Percentiles rank a stretch among this genome's conserved stretches.
These are phyloP conservation scores for Magnaporthales sp. DNA, from an alignment of 2,329 filamentous ascomycete species.

Conservation along the genomic window DNA sequence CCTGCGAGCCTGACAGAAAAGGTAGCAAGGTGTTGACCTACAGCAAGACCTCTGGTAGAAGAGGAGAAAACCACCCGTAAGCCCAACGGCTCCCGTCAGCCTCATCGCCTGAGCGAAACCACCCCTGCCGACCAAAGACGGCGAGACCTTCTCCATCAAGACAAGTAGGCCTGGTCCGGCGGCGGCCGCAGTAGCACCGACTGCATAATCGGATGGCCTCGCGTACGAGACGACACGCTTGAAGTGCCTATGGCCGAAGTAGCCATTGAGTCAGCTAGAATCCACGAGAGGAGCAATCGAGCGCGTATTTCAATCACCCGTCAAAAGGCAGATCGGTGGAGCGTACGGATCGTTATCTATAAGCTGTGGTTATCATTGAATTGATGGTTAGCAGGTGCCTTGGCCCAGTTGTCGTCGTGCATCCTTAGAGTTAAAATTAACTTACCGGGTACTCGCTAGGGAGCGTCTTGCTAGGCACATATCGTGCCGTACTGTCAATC, in stretches of 20 bases:
- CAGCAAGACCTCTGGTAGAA: slow-evolving; percentile 77
- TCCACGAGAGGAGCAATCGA: neutral
- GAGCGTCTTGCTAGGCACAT: slow-evolving; percentile 69
- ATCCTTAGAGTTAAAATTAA: slow-evolving; percentile 11
- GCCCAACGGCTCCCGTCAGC: slow-evolving; percentile 61
- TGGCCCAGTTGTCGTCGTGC: neutral
- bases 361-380: slow-evolving; percentile 49
- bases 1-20: neutral
- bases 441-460: slow-evolving; percentile 82
- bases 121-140: slow-evolving; percentile 74
- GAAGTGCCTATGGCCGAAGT: slow-evolving; percentile 58
- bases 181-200: slow-evolving; percentile 60
- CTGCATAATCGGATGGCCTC: slow-evolving; percentile 71
- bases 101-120: slow-evolving; percentile 81
- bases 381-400: neutral
- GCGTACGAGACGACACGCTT: slow-evolving; percentile 85
- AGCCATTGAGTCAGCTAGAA: neutral
- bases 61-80: slow-evolving; percentile 71
- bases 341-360: slow-evolving; percentile 98
- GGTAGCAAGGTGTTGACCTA: slow-evolving; percentile 40
- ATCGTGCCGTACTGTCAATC: slow-evolving; percentile 28
- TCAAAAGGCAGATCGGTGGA: neutral
- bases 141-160: slow-evolving; percentile 74
- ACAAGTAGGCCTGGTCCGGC: slow-evolving; percentile 66
- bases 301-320: neutral